These are phyloP conservation scores for Colletotrichum destructivum DNA, from an alignment of 2,329 filamentous ascomycete genomes.

Conservation along the genomic window DNA sequence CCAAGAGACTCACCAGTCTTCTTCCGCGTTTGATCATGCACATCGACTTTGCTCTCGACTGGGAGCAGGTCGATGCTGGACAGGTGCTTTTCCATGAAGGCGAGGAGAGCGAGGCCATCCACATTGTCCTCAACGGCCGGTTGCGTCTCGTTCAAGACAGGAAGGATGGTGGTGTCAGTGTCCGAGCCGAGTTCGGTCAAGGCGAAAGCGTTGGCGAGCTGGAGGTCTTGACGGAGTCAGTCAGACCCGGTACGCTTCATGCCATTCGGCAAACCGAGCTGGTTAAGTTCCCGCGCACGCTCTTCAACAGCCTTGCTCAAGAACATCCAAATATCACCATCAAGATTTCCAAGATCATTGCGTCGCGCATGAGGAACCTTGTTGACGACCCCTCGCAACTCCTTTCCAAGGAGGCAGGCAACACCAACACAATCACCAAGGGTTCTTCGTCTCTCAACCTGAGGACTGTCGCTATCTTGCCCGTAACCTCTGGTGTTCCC, in stretches of 20 bases:
- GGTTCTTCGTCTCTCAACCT: slow-evolving; percentile 92
- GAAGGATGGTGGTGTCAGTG: slow-evolving; percentile 85
- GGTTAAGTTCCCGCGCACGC: slow-evolving; percentile 93
- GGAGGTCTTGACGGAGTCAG: slow-evolving; percentile 95
- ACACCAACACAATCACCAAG: slow-evolving; percentile 73
- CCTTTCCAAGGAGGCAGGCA: slow-evolving; percentile 73
- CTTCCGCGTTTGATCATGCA: slow-evolving; percentile 92
- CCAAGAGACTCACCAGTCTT: slow-evolving; percentile 91
- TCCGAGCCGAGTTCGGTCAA: slow-evolving; percentile 93
- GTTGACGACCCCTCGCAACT: slow-evolving; percentile 85
- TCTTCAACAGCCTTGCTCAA: slow-evolving; percentile 97
- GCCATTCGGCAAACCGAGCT: slow-evolving; percentile 97
- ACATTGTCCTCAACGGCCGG: slow-evolving; percentile 95
- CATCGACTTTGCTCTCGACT: slow-evolving; percentile 98
- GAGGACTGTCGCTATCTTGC: slow-evolving; percentile 91
- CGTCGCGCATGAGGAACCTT: slow-evolving; percentile 90
- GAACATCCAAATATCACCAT: slow-evolving; percentile 99
- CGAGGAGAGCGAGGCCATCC: slow-evolving; percentile 98
- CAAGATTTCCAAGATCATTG: slow-evolving; percentile 99
- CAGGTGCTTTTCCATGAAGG: slow-evolving; percentile 95
- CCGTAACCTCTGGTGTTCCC: slow-evolving; percentile 91
- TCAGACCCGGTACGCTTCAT: slow-evolving; percentile 90
- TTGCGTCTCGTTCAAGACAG: slow-evolving; percentile 87
- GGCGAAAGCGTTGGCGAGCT: slow-evolving; percentile 98
- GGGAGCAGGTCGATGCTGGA: slow-evolving; percentile 96